Conservation (phyloP, 2,329 filamentous ascomycete species). For the Alternaria triticina region DNA sequence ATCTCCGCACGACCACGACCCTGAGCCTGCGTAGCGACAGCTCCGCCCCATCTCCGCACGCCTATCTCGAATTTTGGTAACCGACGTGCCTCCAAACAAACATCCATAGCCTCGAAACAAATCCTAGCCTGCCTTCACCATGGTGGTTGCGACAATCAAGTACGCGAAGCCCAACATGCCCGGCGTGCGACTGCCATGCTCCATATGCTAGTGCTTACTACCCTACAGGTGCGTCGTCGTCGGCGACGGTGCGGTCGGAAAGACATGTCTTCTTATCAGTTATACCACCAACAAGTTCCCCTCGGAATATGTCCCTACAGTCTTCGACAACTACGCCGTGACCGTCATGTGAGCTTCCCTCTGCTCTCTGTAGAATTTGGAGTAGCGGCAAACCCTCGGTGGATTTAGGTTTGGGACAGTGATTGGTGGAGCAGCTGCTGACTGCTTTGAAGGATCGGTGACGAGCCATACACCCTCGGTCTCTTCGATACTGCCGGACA, state of each 20-base stretch:
- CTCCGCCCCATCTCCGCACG: constrained; percentile 22
- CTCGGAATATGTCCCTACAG: constrained; percentile 98
- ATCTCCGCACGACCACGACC: background rate
- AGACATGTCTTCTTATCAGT: constrained; percentile 98
- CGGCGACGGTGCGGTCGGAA: constrained; percentile 98
- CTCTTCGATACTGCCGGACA: constrained; percentile 98
- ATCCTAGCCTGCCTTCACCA: constrained; percentile 24
- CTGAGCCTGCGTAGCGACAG: background rate
- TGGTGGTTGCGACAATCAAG: constrained; percentile 53
- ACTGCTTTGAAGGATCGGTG: constrained; percentile 79
- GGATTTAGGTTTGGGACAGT: background rate
- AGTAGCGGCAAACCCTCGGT: background rate
- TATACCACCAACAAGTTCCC: constrained; percentile 99
- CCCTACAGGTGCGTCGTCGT: constrained; percentile 89
- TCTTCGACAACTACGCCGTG: constrained; percentile 99
- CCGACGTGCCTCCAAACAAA: constrained; percentile 22
- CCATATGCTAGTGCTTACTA: constrained; percentile 16
- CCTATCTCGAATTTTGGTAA: constrained; percentile 19
- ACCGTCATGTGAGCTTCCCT: constrained; percentile 86
- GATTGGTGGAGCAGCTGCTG: constrained; percentile 24
- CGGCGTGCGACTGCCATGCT: background rate
- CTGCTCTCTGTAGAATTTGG: constrained; percentile 3
- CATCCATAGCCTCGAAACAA: constrained; percentile 7
- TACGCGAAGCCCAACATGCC: constrained; percentile 30
- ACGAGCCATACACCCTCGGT: constrained; percentile 96